phyloP scores from a whole-genome alignment of 345 rosid genomes.

The Eucalyptus fibrosa region DNA sequence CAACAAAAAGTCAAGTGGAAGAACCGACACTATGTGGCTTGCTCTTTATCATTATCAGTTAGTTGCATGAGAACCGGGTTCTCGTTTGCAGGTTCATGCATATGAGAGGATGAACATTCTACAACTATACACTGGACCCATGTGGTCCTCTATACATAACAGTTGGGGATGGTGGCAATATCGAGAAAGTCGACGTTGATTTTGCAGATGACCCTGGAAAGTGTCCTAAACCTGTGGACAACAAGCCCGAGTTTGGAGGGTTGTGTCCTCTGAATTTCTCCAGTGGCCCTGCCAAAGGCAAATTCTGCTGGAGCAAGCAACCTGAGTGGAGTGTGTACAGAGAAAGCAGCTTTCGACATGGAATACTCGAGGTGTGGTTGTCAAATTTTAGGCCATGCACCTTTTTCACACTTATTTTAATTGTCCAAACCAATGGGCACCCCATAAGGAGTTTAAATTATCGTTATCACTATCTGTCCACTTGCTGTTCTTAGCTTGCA shows the following conservation, averaged over 20 bases:
- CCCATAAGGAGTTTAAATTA: background rate
- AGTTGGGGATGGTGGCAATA: constrained; percentile 86
- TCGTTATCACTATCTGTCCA: background rate
- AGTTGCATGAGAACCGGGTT: background rate
- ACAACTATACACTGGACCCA: constrained; percentile 55
- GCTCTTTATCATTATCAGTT: background rate
- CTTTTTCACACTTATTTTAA: background rate
- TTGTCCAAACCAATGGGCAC: background rate
- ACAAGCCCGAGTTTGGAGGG: constrained; percentile 63
- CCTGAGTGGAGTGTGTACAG: constrained; percentile 83
- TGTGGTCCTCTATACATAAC: constrained; percentile 77
- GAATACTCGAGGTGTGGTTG: constrained; percentile 54
- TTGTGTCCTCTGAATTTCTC: constrained; percentile 57
- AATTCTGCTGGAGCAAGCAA: constrained; percentile 72
- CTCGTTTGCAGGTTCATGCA: constrained; percentile 53
- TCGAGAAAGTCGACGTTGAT: constrained; percentile 59
- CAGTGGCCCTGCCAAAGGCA: constrained; percentile 68
- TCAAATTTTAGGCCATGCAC: background rate
- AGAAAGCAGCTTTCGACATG: constrained; percentile 92
- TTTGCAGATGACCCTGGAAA: constrained; percentile 70
- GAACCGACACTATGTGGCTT: background rate
- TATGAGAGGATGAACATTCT: constrained; percentile 77
- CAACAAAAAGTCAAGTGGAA: background rate
- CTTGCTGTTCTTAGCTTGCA: background rate
- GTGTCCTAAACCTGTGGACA: constrained; percentile 58